Base-by-base conservation (phyloP, 2,329 filamentous ascomycete genomes). In the Macrophomina pseudophaseolina region DNA sequence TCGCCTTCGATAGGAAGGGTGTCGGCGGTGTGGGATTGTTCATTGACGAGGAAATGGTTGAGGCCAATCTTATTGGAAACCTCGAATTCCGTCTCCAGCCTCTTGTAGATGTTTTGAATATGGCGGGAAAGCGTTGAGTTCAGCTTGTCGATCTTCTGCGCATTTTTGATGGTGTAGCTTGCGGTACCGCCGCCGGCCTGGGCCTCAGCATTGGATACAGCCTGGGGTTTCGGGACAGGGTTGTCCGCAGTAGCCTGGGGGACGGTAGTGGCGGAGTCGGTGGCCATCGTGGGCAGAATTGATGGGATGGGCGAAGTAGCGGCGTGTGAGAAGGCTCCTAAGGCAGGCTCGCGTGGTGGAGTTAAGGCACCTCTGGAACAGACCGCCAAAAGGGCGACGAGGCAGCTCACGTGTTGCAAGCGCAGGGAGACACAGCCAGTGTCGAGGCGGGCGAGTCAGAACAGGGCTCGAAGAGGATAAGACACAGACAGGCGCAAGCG, bases 151-250 rank as follows among this genome's bases (percentile, higher is more conserved):
- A 78, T 69, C 28, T 66, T 68, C 52, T 72, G 71, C 35, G 76
- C 75, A 62, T 73, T 74, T 23, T 69, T 35, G 59, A 52, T 52
- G 11, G 73, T 71, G 52, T 64, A 73, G 5, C 74, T 69, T 2
- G 77, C 73, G 14, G 73, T 75, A 9, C 77, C 77, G 67, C 77
- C 77, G 46, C 77, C 77, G 12, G 77, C 77, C 69, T 79, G 77
- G 6, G 46, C 46, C 11, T 65, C 53, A 28, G 66, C 46, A 51
- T 67, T 65, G 42, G 30, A 11, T 23, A 65, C 63, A 30, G 63
- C 35, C 42, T 56, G 30, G 4, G 40, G 12, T 16, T 65, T 54
- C 40, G 51, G 63, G 28, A 16, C 49, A 14, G 63, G 18, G n/a
- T 38, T 16, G 28, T 54, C 40, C 40, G 23, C 63, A 9, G 63